Percentiles rank a stretch among this genome's conserved stretches.
These are phyloP conservation scores for Zygosaccharomyces sapae DNA, from an alignment of 1,139 yeast genomes.

Conservation along the genomic window DNA sequence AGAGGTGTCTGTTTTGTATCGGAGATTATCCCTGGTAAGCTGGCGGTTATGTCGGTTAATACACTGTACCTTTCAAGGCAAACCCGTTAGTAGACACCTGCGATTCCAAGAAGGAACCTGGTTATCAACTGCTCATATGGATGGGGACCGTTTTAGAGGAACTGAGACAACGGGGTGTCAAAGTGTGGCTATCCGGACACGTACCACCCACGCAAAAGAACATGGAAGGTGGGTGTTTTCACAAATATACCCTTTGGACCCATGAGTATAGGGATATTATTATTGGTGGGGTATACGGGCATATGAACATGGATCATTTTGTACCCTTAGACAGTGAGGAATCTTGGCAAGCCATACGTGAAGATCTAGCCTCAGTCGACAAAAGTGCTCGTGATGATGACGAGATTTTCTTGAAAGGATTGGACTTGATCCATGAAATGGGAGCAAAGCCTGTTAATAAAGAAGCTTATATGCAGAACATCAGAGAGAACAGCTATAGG, in stretches of 20 bases:
- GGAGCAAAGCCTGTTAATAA: constrained; percentile 69
- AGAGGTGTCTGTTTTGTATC: constrained; percentile 69
- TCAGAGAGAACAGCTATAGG: constrained; percentile 52
- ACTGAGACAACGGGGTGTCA: constrained; percentile 67
- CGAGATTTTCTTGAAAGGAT: constrained; percentile 28
- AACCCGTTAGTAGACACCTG: constrained; percentile 83
- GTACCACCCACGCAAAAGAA: constrained; percentile 83
- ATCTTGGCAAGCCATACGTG: constrained; percentile 46
- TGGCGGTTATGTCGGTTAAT: constrained; percentile 75
- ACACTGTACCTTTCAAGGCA: constrained; percentile 70
- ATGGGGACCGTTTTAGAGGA: constrained; percentile 69
- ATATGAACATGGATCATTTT: constrained; percentile 85
- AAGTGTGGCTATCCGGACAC: constrained; percentile 84
- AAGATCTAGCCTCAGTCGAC: constrained; percentile 15
- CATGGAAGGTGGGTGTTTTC: constrained; percentile 63
- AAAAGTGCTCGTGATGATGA: constrained; percentile 19
- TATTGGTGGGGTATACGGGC: constrained; percentile 80
- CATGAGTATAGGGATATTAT: constrained; percentile 79
- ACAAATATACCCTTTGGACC: constrained; percentile 72
- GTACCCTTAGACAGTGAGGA: constrained; percentile 67
- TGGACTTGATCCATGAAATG: constrained; percentile 34
- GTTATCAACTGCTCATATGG: constrained; percentile 74
- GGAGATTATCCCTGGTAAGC: constrained; percentile 71
- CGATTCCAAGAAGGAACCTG: constrained; percentile 68
- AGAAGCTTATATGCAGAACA: constrained; percentile 54